Evolutionary conservation across 2,329 filamentous ascomycete species (phyloP).

Genomic region (Cercospora canescens): DNA sequence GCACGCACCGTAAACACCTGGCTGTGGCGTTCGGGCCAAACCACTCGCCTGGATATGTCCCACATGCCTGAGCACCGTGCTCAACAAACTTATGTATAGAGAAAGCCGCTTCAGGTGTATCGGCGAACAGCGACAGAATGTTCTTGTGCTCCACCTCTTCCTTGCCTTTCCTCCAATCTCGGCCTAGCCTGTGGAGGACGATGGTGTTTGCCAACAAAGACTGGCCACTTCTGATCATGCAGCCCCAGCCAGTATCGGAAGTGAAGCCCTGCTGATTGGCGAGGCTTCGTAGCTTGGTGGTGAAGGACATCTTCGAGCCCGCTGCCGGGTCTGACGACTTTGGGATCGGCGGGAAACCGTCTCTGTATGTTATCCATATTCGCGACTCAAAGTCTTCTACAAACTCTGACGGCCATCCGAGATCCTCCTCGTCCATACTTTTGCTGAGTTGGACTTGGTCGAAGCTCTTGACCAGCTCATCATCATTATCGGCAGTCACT

Average conservation of each 20-base stretch:
- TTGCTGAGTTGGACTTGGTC: slow-evolving; percentile 31
- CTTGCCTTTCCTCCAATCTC: slow-evolving; percentile 76
- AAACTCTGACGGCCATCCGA: slow-evolving; percentile 80
- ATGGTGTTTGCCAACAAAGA: slow-evolving; percentile 88
- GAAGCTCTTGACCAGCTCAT: slow-evolving; percentile 31
- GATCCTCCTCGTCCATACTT: slow-evolving; percentile 37
- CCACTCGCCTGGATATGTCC: slow-evolving; percentile 96
- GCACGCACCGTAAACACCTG: slow-evolving; percentile 81
- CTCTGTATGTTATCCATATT: slow-evolving; percentile 96
- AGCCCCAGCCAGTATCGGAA: slow-evolving; percentile 95
- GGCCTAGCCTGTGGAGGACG: slow-evolving; percentile 69
- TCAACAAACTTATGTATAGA: slow-evolving; percentile 94
- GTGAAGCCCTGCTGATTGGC: slow-evolving; percentile 80
- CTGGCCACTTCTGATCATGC: slow-evolving; percentile 97
- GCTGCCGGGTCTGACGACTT: slow-evolving; percentile 75
- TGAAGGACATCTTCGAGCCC: slow-evolving; percentile 70
- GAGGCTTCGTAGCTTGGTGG: slow-evolving; percentile 80
- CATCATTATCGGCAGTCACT: slow-evolving; percentile 20
- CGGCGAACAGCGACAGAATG: slow-evolving; percentile 80
- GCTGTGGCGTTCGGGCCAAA: slow-evolving; percentile 97
- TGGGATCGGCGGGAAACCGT: slow-evolving; percentile 78
- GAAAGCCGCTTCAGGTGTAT: slow-evolving; percentile 81
- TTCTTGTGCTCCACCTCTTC: slow-evolving; percentile 61
- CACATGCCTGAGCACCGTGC: slow-evolving; percentile 82
- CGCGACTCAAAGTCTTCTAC: slow-evolving; percentile 89